phyloP scores from a whole-genome alignment of 2,329 filamentous ascomycete genomes.

The Aspergillus uvarum region DNA sequence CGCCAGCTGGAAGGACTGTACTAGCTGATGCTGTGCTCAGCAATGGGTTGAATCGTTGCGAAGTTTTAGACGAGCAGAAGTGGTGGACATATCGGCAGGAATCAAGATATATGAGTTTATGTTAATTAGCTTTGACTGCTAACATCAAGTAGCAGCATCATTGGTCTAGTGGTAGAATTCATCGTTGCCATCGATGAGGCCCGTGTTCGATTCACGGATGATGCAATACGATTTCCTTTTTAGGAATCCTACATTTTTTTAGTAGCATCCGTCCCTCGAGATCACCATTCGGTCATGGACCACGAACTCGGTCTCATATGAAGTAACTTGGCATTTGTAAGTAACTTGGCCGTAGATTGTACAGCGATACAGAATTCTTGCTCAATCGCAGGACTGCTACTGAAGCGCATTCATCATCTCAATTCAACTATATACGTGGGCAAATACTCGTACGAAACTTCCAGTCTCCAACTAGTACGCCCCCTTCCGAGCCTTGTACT shows the following conservation, averaged over 20 bases:
- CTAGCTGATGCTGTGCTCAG: no score
- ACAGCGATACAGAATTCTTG: background rate
- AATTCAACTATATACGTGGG: background rate
- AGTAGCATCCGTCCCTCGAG: background rate
- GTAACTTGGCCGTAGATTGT: no score
- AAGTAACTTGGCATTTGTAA: background rate
- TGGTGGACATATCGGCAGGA: no score
- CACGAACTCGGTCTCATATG: no score
- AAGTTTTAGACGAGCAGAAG: no score
- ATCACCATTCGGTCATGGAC: no score
- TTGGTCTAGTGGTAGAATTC: slow-evolving; percentile 48
- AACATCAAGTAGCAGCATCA: slow-evolving; percentile 37
- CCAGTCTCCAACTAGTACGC: slow-evolving; percentile 47
- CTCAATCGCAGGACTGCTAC: background rate
- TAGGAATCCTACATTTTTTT: background rate
- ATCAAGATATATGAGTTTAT: no score
- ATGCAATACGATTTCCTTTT: slow-evolving; percentile 25
- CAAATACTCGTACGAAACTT: background rate
- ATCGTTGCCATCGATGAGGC: slow-evolving; percentile 48
- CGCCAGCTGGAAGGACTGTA: no score
- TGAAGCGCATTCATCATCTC: background rate
- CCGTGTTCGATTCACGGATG: slow-evolving; percentile 49
- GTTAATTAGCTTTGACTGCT: fast-evolving
- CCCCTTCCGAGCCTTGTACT: slow-evolving; percentile 48
- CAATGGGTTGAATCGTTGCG: no score